phyloP scores from a whole-genome alignment of 2,329 filamentous ascomycete genomes.

The Fusarium palustre region DNA sequence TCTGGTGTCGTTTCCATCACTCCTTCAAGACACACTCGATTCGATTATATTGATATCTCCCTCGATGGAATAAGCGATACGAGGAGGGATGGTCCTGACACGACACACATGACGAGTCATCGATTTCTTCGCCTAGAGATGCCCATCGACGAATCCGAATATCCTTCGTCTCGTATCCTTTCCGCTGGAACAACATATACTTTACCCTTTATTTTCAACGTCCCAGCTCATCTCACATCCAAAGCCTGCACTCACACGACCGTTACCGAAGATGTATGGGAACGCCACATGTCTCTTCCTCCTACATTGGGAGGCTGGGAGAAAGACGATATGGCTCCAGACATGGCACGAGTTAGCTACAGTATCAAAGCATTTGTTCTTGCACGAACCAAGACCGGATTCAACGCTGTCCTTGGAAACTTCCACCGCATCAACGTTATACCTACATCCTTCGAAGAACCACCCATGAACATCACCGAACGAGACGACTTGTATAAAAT shows the following conservation, averaged over 20 bases:
- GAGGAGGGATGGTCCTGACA: slow-evolving; percentile 39
- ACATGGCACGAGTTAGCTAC: slow-evolving; percentile 34
- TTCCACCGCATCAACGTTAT: slow-evolving; percentile 38
- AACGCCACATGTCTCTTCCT: slow-evolving; percentile 35
- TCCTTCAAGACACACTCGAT: slow-evolving; percentile 28
- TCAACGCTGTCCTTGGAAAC: slow-evolving; percentile 15
- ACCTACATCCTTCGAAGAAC: slow-evolving; percentile 39
- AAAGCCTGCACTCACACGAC: slow-evolving; percentile 35
- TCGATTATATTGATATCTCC: slow-evolving; percentile 32
- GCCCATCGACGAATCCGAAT: slow-evolving; percentile 32
- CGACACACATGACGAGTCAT: slow-evolving; percentile 36
- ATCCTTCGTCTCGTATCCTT: slow-evolving; percentile 29
- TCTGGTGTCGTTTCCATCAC: slow-evolving; percentile 37
- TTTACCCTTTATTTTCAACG: slow-evolving; percentile 41
- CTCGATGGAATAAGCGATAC: slow-evolving; percentile 37
- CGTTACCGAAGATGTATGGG: slow-evolving; percentile 19
- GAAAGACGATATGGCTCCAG: slow-evolving; percentile 38
- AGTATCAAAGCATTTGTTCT: slow-evolving; percentile 31
- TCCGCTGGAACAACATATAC: slow-evolving; percentile 33
- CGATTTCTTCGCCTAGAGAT: slow-evolving; percentile 42
- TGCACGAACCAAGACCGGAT: background rate
- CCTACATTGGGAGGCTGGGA: slow-evolving; percentile 40
- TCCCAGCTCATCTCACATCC: slow-evolving; percentile 39
- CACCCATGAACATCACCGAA: slow-evolving; percentile 36
- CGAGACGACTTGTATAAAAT: slow-evolving; percentile 33